Evolutionary conservation across 257 asterid species (phyloP), one percentile per base, ranked within the genome.

Genomic region (Solanum rostratum): DNA sequence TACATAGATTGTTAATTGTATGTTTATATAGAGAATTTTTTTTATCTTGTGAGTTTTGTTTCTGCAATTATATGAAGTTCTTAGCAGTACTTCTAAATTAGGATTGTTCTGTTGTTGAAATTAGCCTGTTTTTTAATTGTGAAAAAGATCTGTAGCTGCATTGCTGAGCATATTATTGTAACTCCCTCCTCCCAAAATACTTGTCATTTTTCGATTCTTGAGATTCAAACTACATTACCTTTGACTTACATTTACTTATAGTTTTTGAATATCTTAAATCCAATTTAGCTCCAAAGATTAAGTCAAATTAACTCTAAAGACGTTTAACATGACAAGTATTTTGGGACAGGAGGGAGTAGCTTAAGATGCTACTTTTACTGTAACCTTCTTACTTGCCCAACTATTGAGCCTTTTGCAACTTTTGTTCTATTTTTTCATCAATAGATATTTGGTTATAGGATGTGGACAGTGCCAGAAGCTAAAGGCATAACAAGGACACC

Each of bases 391-490:
- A 14, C 8, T 74, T 45, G 22, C 59, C 18, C 59, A 74, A 46
- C 8, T 49, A 76, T 76, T 76, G 45, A 49, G 82, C 82, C 24
- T 49, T 50, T 49, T 76, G 62, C 82, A 76, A 76, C 3, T 22
- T 22, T 73, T 73, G 45, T 76, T 49, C 62, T 76, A 49, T 46
- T 46, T 74, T 74, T 16, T 74, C 81, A 74, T 24, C 4, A 46
- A 22, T 46, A 14, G 45, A 6, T 68, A 16, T 65, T 83, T 83
- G 41, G 81, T 87, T 85, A 68, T 88, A 96, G 99, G 91, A 93
- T 94, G 97, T 96, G 98, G 99, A 68, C 89, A 79, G 93, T 93
- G 46, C 98, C 99, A 37, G 99, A 94, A 88, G 95, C 91, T 83
- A 90, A 89, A 85, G 94, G 87, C 81, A 85, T 87, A 37, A 84